Conservation (phyloP, 148 eudicot species). For the Beta vulgaris region DNA sequence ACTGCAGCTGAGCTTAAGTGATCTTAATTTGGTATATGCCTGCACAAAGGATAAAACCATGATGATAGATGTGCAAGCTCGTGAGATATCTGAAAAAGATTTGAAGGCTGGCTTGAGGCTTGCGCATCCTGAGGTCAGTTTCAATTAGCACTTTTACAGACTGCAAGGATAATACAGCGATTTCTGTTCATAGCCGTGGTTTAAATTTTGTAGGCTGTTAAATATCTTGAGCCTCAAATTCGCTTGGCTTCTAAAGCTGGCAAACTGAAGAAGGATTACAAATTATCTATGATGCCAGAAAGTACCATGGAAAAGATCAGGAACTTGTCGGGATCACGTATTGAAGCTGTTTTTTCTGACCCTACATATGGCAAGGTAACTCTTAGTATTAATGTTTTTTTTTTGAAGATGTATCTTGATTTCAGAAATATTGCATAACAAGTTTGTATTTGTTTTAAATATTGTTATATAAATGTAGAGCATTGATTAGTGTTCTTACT, state of each 20-base stretch:
- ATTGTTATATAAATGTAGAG: background rate
- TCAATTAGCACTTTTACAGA: slow-evolving; percentile 5
- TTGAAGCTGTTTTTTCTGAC: slow-evolving; percentile 89
- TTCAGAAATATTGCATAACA: no score
- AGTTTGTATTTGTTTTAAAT: no score
- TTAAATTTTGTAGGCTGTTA: slow-evolving; percentile 64
- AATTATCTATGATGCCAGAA: slow-evolving; percentile 75
- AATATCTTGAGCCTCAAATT: slow-evolving; percentile 89
- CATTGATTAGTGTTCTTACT: slow-evolving; percentile 1
- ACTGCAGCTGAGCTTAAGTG: slow-evolving; percentile 83
- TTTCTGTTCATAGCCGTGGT: slow-evolving; percentile 4
- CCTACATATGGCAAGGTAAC: slow-evolving; percentile 80
- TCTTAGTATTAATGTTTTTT: background rate
- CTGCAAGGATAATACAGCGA: slow-evolving; percentile 4
- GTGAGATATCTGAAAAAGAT: slow-evolving; percentile 88
- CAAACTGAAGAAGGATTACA: slow-evolving; percentile 78
- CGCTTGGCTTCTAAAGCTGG: slow-evolving; percentile 89
- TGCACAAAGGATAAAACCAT: slow-evolving; percentile 92
- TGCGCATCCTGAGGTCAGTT: slow-evolving; percentile 87
- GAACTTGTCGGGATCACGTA: slow-evolving; percentile 64
- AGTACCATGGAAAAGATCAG: slow-evolving; percentile 68
- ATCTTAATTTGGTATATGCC: slow-evolving; percentile 95
- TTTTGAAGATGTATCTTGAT: background rate
- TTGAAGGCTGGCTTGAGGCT: slow-evolving; percentile 75
- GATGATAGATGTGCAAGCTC: slow-evolving; percentile 98